Conservation (phyloP, 345 rosid genomes). For the Geranium rotundifolium region DNA sequence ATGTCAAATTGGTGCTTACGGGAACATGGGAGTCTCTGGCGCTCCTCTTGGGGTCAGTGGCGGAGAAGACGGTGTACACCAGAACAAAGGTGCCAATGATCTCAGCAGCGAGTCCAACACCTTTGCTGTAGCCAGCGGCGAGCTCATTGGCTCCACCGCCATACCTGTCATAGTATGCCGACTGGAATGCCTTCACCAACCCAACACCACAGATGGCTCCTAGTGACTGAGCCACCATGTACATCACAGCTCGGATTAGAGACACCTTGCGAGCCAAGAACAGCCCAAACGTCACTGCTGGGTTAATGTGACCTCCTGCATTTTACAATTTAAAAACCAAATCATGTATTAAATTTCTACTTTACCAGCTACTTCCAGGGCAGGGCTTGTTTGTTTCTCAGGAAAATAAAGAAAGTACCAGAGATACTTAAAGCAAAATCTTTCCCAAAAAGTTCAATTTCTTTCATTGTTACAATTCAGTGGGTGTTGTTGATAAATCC, state of each 20-base stretch:
- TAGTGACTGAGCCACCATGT: constrained; percentile 20
- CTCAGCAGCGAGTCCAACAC: constrained; percentile 19
- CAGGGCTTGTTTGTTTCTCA: too few relatives aligned
- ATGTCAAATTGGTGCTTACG: constrained; percentile 2
- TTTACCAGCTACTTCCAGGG: too few relatives aligned
- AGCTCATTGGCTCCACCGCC: constrained; percentile 17
- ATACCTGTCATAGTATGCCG: constrained; percentile 7
- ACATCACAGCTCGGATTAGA: constrained; percentile 18
- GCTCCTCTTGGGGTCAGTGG: constrained; percentile 20
- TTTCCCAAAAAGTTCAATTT: too few relatives aligned
- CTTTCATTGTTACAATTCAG: too few relatives aligned
- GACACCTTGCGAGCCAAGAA: constrained; percentile 18
- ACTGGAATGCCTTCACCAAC: constrained; percentile 18
- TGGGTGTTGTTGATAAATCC: too few relatives aligned
- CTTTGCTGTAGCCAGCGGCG: constrained; percentile 7
- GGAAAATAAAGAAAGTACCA: too few relatives aligned
- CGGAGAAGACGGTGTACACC: constrained; percentile 25
- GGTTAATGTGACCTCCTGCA: too few relatives aligned
- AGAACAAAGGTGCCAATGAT: constrained; percentile 25
- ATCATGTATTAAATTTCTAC: background rate
- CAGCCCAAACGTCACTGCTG: constrained; percentile 21
- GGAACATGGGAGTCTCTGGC: constrained; percentile 22
- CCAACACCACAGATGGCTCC: constrained; percentile 21
- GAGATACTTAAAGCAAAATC: too few relatives aligned
- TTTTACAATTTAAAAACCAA: background rate